phyloP scores from a whole-genome alignment of 1,139 yeast species.

The Sugiyamaella neomexicana region DNA sequence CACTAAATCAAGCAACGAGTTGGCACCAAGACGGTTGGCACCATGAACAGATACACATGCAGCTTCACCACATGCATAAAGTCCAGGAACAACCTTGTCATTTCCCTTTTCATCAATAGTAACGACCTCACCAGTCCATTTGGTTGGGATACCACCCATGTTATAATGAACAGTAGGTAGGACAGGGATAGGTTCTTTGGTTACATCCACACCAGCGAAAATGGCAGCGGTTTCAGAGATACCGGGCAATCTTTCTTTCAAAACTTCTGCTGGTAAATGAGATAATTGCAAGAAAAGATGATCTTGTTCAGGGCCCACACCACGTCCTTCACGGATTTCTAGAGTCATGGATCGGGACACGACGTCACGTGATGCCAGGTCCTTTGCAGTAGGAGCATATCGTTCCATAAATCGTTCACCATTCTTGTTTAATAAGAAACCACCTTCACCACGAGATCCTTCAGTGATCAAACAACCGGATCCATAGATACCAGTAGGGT shows the following conservation, averaged over 20 bases:
- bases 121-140: slow-evolving; percentile 93
- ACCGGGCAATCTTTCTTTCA: slow-evolving; percentile 97
- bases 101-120: slow-evolving; percentile 84
- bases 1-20: slow-evolving; percentile 94
- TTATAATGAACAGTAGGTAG: slow-evolving; percentile 98
- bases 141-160: slow-evolving; percentile 99
- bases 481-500: slow-evolving; percentile 98
- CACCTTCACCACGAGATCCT: slow-evolving; percentile 99
- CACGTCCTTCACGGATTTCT: slow-evolving; percentile 99
- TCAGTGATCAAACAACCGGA: slow-evolving; percentile 98
- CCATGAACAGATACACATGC: slow-evolving; percentile 99
- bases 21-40: slow-evolving; percentile 98
- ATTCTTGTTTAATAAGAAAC: slow-evolving; percentile 89
- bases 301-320: slow-evolving; percentile 95
- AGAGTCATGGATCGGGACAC: slow-evolving; percentile 97
- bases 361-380: slow-evolving; percentile 96
- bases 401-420: slow-evolving; percentile 99
- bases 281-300: slow-evolving; percentile 94
- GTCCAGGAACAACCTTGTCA: slow-evolving; percentile 89
- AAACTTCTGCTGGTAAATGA: slow-evolving; percentile 88
- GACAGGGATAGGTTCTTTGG: slow-evolving; percentile 98
- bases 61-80: slow-evolving; percentile 97
- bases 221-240: slow-evolving; percentile 98
- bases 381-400: slow-evolving; percentile 98
- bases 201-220: slow-evolving; percentile 98